A percentile compares a stretch with the other conserved stretches of the same genome.
Evolutionary conservation across 2,329 filamentous ascomycete species (phyloP).

Genomic region (Aschersonia sp.): DNA sequence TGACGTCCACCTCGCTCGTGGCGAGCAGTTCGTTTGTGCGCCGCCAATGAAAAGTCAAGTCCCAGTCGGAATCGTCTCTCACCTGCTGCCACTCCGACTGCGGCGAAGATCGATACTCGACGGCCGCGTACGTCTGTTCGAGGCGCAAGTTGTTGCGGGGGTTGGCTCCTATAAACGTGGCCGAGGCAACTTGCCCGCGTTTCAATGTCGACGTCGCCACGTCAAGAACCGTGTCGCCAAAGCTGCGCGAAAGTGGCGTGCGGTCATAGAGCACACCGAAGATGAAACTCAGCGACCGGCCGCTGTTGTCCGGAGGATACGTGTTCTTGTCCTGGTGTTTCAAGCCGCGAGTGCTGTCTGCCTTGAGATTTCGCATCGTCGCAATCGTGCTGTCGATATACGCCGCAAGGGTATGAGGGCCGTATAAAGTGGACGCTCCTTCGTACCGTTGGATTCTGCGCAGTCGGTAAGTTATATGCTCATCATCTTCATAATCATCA

Average conservation of each 20-base stretch:
- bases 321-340: constrained; percentile 29
- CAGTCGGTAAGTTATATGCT: constrained; percentile 3
- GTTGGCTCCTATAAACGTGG: constrained; percentile 71
- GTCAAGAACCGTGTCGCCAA: constrained; percentile 51
- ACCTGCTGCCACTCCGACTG: constrained; percentile 45
- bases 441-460: constrained; percentile 68
- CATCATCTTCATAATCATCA: background rate
- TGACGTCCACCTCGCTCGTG: constrained; percentile 59
- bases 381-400: constrained; percentile 69
- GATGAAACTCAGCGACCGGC: constrained; percentile 65
- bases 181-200: constrained; percentile 45
- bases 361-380: constrained; percentile 51
- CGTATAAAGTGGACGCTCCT: constrained; percentile 78
- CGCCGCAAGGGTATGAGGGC: constrained; percentile 69
- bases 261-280: constrained; percentile 62
- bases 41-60: constrained; percentile 66
- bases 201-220: constrained; percentile 31
- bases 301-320: constrained; percentile 63
- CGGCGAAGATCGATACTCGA: constrained; percentile 36
- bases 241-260: constrained; percentile 47
- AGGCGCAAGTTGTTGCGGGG: constrained; percentile 74
- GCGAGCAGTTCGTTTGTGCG: constrained; percentile 55
- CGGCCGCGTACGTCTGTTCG: constrained; percentile 61
- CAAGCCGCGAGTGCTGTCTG: constrained; percentile 20
- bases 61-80: constrained; percentile 71